phyloP scores from a whole-genome alignment of 257 asterid genomes.

The Solanum ahanhuiri region DNA sequence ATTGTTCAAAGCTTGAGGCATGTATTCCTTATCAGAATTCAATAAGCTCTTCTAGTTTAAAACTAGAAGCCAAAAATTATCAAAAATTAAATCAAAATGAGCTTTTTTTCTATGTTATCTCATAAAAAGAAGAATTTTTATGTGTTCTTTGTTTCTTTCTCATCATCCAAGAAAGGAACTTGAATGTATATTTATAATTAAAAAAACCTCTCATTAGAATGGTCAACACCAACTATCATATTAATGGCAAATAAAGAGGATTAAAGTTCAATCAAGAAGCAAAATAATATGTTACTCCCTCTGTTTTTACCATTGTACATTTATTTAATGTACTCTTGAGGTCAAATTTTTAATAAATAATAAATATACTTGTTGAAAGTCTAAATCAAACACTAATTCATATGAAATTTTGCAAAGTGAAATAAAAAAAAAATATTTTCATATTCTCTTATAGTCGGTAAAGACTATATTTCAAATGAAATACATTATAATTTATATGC shows the following conservation, averaged over 20 bases:
- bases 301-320: background rate
- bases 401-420: background rate
- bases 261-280: background rate
- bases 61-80: no score
- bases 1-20: background rate
- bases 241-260: background rate
- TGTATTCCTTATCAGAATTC: no score
- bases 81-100: background rate
- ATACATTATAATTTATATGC: no score
- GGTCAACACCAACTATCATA: background rate
- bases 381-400: no score
- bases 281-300: background rate
- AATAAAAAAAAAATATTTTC: background rate
- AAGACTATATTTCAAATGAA: no score
- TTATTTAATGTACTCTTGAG: no score
- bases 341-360: no score
- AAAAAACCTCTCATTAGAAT: background rate
- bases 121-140: background rate
- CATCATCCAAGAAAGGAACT: background rate
- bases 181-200: background rate
- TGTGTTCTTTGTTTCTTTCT: background rate
- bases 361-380: background rate
- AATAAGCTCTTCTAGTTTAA: no score
- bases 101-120: background rate
- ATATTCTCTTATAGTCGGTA: background rate